Evolutionary conservation across 306 rosid genomes (phyloP).

Genomic region (Rosa rugosa): DNA sequence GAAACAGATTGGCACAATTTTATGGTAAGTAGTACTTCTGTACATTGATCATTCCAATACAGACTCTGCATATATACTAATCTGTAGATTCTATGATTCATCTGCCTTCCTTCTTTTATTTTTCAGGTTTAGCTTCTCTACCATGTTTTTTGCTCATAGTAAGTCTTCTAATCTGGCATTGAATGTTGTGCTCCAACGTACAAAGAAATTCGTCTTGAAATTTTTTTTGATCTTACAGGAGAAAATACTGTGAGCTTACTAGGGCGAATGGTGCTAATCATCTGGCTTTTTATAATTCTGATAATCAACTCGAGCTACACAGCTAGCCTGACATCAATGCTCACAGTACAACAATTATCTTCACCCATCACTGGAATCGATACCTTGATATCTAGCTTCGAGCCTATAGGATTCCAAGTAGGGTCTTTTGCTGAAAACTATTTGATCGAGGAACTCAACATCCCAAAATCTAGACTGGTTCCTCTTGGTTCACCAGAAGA

Average conservation of each 20-base stretch:
- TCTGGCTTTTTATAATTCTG: slow-evolving; percentile 55
- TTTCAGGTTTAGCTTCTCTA: slow-evolving; percentile 56
- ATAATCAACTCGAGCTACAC: slow-evolving; percentile 57
- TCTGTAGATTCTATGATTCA: not conserved
- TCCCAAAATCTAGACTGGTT: slow-evolving; percentile 43
- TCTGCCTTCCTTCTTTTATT: slow-evolving; percentile 4
- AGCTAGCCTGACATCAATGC: slow-evolving; percentile 54
- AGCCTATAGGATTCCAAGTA: slow-evolving; percentile 48
- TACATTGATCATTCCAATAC: not conserved
- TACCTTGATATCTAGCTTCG: slow-evolving; percentile 38
- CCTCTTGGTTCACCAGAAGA: slow-evolving; percentile 60
- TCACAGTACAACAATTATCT: slow-evolving; percentile 44
- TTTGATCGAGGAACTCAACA: slow-evolving; percentile 38
- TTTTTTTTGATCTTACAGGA: slow-evolving; percentile 37
- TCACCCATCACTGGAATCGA: slow-evolving; percentile 56
- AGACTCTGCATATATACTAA: not conserved
- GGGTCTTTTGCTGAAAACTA: slow-evolving; percentile 53
- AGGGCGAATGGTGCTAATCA: slow-evolving; percentile 38
- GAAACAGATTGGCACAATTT: slow-evolving; percentile 38
- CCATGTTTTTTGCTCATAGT: slow-evolving; percentile 51
- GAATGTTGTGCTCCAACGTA: not conserved
- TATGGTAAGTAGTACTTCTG: slow-evolving; percentile 31
- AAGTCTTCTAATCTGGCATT: slow-evolving; percentile 32
- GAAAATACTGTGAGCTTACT: slow-evolving; percentile 44
- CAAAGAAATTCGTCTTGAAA: not conserved